phyloP scores from a whole-genome alignment of 192 early-diverging fungal species.

The Coemansia furcata region DNA sequence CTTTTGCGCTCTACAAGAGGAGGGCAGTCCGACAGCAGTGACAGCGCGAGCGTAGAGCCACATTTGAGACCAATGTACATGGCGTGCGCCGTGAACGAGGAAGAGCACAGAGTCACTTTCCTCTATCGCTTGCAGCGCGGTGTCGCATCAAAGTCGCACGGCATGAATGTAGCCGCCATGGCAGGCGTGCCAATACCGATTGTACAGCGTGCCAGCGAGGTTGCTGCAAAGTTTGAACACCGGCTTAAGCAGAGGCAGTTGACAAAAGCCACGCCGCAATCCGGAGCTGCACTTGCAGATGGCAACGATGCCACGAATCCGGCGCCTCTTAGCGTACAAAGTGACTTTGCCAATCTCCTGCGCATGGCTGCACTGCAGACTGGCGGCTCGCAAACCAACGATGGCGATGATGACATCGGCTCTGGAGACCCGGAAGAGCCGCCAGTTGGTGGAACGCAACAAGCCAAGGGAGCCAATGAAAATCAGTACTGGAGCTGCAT shows the following conservation, averaged over 20 bases:
- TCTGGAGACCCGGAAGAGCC: conserved; percentile 4
- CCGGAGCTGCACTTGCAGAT: no score
- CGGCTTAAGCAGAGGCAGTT: conserved; percentile 25
- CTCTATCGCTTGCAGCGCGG: conserved; percentile 87
- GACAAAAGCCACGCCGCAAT: background rate
- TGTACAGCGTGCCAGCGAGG: conserved; percentile 65
- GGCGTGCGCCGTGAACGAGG: conserved; percentile 79
- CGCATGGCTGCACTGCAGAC: conserved; percentile 34
- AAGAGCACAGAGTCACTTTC: conserved; percentile 86
- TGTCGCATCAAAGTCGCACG: conserved; percentile 89
- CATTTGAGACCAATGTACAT: conserved; percentile 84
- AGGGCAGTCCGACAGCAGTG: background rate
- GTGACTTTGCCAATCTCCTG: conserved; percentile 54
- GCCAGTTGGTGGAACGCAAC: conserved; percentile 25
- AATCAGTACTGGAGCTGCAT: conserved; percentile 57
- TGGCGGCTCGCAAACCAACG: background rate
- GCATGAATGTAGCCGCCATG: conserved; percentile 99
- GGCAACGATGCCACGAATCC: background rate
- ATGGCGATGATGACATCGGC: background rate
- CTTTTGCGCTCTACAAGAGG: conserved; percentile 53
- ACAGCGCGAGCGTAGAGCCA: conserved; percentile 49
- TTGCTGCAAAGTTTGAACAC: conserved; percentile 76
- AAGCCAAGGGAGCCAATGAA: conserved; percentile 33
- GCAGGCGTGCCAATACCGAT: conserved; percentile 79
- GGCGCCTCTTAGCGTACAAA: conserved; percentile 42